These are phyloP conservation scores for Apiotrichum montevideense DNA, from an alignment of 1,284 basidiomycete genomes.

Conservation along the genomic window DNA sequence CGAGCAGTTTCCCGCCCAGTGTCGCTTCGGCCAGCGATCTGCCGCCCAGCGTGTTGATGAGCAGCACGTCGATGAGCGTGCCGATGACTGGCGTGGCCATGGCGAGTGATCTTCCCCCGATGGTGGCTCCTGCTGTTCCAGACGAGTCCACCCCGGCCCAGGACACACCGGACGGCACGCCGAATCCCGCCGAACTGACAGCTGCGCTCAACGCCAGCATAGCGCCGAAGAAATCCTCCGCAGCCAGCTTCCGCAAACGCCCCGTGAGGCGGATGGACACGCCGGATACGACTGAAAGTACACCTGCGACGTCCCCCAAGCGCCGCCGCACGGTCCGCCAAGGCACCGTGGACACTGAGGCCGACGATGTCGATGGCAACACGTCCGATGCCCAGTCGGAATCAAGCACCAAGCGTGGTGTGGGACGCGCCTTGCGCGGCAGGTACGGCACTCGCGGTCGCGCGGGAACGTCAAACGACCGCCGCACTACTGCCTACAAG, in stretches of 20 bases:
- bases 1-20: not conserved
- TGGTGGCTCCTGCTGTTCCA: not conserved
- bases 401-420: too few species aligned
- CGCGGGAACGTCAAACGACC: not conserved
- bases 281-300: constrained; percentile 2
- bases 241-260: not conserved
- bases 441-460: constrained; percentile 3
- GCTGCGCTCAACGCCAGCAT: constrained; percentile 2
- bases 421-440: not conserved
- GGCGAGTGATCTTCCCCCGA: not conserved
- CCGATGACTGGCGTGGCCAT: not conserved
- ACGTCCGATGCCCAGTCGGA: not conserved
- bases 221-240: not conserved
- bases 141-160: not conserved
- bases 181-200: not conserved
- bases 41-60: too few species aligned
- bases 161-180: not conserved
- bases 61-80: too few species aligned
- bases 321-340: not conserved
- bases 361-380: not conserved
- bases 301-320: not conserved
- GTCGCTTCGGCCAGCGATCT: too few species aligned
- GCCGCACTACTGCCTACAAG: constrained; percentile 2
- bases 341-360: not conserved
- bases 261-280: not conserved